Evolutionary conservation across 2,329 filamentous ascomycete genomes (phyloP).

Genomic region (Lecanoromycetidae sp.): DNA sequence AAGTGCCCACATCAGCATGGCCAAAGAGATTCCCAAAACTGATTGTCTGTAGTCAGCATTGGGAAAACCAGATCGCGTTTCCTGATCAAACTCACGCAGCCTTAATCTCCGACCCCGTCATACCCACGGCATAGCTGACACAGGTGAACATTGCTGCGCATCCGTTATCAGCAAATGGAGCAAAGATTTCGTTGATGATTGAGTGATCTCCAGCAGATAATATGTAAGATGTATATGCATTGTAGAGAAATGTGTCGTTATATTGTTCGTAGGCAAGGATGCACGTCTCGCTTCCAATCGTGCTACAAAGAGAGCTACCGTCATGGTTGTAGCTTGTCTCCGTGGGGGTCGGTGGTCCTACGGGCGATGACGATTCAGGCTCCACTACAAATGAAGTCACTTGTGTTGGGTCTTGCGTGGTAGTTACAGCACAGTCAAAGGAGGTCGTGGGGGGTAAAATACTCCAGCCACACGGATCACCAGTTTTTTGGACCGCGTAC

Average conservation of each 20-base stretch:
- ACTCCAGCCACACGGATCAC: not conserved
- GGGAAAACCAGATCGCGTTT: too few species aligned
- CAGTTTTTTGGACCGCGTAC: not conserved
- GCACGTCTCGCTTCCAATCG: not conserved
- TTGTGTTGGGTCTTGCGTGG: too few species aligned
- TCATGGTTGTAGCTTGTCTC: not conserved
- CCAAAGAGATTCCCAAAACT: not conserved
- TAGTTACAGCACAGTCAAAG: not conserved
- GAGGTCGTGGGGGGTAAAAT: not conserved
- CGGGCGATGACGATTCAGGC: too few species aligned
- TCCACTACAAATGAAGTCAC: too few species aligned
- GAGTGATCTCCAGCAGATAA: not conserved
- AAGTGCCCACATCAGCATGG: not conserved
- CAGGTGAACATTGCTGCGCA: not conserved
- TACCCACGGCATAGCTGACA: not conserved
- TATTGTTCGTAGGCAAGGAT: not conserved
- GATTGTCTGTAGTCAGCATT: too few species aligned
- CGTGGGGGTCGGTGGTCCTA: not conserved
- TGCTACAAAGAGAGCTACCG: not conserved
- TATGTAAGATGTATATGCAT: not conserved
- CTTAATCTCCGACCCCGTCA: not conserved
- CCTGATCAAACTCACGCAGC: too few species aligned
- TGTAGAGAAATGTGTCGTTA: not conserved
- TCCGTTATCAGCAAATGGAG: not conserved
- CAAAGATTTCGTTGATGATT: not conserved